Evolutionary conservation across 768 basidiomycete genomes (phyloP).

Genomic region (Tricholomella constricta): DNA sequence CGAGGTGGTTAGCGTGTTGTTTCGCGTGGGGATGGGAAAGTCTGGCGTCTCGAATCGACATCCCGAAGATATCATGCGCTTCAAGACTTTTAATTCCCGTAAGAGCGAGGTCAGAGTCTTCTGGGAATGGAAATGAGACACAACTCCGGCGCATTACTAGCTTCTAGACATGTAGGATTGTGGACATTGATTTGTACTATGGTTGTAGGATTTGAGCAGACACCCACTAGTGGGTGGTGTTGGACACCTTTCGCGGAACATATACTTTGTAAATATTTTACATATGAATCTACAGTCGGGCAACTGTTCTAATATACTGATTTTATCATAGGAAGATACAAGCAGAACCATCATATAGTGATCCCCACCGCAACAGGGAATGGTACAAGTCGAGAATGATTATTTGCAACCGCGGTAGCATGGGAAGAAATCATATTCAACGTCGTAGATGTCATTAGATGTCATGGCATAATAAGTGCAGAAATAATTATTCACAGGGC

Average conservation of each 20-base stretch:
- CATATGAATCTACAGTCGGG: too few relatives aligned
- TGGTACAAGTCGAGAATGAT: too few relatives aligned
- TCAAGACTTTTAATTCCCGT: not conserved
- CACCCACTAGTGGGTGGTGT: too few relatives aligned
- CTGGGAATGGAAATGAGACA: conserved; percentile 8
- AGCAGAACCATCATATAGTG: too few relatives aligned
- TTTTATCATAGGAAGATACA: too few relatives aligned
- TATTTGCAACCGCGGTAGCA: too few relatives aligned
- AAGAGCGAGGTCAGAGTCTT: conserved; percentile 3
- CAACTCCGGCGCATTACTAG: not conserved
- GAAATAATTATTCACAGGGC: conserved; percentile 68
- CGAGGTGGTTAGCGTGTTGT: conserved; percentile 1
- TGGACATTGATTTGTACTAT: too few relatives aligned
- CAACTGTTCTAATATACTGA: too few relatives aligned
- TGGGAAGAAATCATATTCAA: not conserved
- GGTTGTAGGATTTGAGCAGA: too few relatives aligned
- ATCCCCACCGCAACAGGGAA: too few relatives aligned
- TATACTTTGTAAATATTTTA: too few relatives aligned
- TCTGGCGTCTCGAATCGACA: not conserved
- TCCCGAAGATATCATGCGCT: not conserved
- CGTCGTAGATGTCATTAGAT: conserved; percentile 1
- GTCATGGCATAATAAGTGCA: not conserved
- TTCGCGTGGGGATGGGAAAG: not conserved
- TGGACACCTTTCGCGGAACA: too few relatives aligned
- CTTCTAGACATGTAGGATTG: not conserved